Evolutionary conservation across 805 yeast species (phyloP).

Genomic region (Lachancea fermentati): DNA sequence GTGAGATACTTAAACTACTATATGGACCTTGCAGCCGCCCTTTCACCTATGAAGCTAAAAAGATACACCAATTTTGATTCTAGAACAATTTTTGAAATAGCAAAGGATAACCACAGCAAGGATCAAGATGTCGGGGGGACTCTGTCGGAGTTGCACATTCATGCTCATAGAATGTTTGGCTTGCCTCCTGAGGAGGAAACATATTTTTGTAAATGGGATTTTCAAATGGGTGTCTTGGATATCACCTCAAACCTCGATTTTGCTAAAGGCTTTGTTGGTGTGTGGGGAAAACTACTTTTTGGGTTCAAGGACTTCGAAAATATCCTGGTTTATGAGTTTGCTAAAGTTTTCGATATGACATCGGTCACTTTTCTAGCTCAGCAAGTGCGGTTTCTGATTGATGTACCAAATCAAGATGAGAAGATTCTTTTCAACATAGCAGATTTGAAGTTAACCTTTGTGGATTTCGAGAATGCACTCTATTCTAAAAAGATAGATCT

Average conservation of each 20-base stretch:
- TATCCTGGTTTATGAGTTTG: slow-evolving; percentile 51
- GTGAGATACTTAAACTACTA: slow-evolving; percentile 85
- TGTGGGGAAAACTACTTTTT: slow-evolving; percentile 47
- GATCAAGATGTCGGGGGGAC: slow-evolving; percentile 17
- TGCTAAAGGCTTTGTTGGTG: slow-evolving; percentile 38
- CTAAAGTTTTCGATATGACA: slow-evolving; percentile 62
- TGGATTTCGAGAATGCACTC: slow-evolving; percentile 65
- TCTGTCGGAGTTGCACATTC: slow-evolving; percentile 50
- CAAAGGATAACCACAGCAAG: slow-evolving; percentile 24
- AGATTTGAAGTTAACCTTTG: slow-evolving; percentile 38
- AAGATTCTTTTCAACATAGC: slow-evolving; percentile 21
- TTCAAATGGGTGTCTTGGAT: slow-evolving; percentile 54
- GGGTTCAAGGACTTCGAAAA: slow-evolving; percentile 76
- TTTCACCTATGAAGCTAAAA: slow-evolving; percentile 49
- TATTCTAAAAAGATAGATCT: slow-evolving; percentile 53
- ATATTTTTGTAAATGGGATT: slow-evolving; percentile 86
- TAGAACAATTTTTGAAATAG: slow-evolving; percentile 21
- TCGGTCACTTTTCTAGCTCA: slow-evolving; percentile 54
- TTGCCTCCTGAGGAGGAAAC: slow-evolving; percentile 85
- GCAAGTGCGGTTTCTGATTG: slow-evolving; percentile 38
- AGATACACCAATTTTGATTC: slow-evolving; percentile 8
- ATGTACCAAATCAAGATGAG: slow-evolving; percentile 28
- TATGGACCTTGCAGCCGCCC: slow-evolving; percentile 82
- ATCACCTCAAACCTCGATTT: slow-evolving; percentile 47
- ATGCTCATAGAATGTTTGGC: slow-evolving; percentile 92